Percentiles rank a stretch among this genome's conserved stretches.
These are phyloP conservation scores for Leccinellum albellum DNA, from an alignment of 768 basidiomycete species.

Conservation along the genomic window DNA sequence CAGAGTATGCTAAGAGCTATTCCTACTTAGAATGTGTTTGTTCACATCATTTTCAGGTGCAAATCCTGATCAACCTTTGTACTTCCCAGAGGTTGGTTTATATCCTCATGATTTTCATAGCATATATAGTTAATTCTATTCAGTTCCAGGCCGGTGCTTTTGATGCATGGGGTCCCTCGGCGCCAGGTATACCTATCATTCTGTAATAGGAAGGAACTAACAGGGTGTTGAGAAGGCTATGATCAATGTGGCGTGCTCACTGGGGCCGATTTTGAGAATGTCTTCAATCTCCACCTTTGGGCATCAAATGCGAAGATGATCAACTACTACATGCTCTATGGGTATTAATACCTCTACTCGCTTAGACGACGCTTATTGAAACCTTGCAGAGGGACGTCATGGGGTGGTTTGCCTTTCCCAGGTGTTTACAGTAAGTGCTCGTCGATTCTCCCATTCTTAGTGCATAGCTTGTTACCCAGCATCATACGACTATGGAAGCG, in stretches of 20 bases:
- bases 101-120: neutral
- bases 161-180: conserved; percentile 76
- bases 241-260: conserved; percentile 61
- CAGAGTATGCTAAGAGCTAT: conserved; percentile 17
- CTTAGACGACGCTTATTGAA: neutral
- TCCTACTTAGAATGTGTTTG: neutral
- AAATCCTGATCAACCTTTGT: conserved; percentile 56
- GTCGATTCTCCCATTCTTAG: neutral
- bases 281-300: conserved; percentile 77
- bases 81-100: conserved; percentile 60
- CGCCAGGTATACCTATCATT: conserved; percentile 45
- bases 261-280: conserved; percentile 70
- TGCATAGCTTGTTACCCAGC: conserved; percentile 19
- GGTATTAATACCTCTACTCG: conserved; percentile 36
- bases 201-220: conserved; percentile 1
- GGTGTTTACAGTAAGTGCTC: conserved; percentile 55
- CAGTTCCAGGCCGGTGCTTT: conserved; percentile 75
- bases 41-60: conserved; percentile 36
- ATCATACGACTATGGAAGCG: conserved; percentile 80
- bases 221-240: conserved; percentile 44
- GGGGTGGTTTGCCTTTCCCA: conserved; percentile 78
- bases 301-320: conserved; percentile 79
- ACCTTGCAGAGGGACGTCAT: conserved; percentile 68
- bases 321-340: conserved; percentile 84
- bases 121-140: conserved; percentile 11